A percentile compares a stretch with the other conserved stretches of the same genome.
Evolutionary conservation across 2,329 filamentous ascomycete genomes (phyloP).

Genomic region (Epichloe elymi): DNA sequence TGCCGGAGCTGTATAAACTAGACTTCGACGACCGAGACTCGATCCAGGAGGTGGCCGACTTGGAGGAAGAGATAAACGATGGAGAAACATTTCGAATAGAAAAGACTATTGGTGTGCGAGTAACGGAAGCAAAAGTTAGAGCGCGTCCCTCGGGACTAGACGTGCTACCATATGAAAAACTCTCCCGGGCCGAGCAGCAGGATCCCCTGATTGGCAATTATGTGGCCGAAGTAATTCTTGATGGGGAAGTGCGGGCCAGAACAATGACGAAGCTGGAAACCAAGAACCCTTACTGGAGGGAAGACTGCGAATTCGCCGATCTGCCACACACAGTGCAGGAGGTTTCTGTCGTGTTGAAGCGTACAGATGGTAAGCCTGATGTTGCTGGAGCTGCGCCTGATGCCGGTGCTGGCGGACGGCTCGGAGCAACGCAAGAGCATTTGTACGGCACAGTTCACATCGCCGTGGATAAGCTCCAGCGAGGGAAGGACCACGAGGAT

Average conservation of each 20-base stretch:
- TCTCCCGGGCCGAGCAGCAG: slow-evolving; percentile 11
- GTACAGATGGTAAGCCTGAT: slow-evolving; percentile 38
- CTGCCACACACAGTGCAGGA: slow-evolving; percentile 56
- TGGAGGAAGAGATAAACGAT: slow-evolving; percentile 24
- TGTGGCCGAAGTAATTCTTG: slow-evolving; percentile 65
- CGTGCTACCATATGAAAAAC: slow-evolving; percentile 10
- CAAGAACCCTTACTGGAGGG: slow-evolving; percentile 68
- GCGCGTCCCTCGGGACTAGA: slow-evolving; percentile 16
- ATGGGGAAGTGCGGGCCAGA: slow-evolving; percentile 65
- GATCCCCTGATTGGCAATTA: slow-evolving; percentile 53
- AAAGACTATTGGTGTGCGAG: slow-evolving; percentile 43
- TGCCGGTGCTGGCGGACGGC: background rate
- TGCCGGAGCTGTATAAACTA: slow-evolving; percentile 75
- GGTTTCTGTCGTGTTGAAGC: slow-evolving; percentile 60
- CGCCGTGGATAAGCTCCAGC: slow-evolving; percentile 63
- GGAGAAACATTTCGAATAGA: slow-evolving; percentile 48
- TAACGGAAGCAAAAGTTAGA: slow-evolving; percentile 51
- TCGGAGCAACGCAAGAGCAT: slow-evolving; percentile 25
- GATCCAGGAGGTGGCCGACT: slow-evolving; percentile 26
- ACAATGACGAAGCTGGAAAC: slow-evolving; percentile 60
- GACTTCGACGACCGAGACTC: slow-evolving; percentile 30
- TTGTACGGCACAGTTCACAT: slow-evolving; percentile 68
- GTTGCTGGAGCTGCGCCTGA: slow-evolving; percentile 23
- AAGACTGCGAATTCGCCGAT: slow-evolving; percentile 66
- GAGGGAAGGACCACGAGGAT: slow-evolving; percentile 66